Evolutionary conservation across 768 basidiomycete species (phyloP).

Genomic region (Leccinum longicurvipes): DNA sequence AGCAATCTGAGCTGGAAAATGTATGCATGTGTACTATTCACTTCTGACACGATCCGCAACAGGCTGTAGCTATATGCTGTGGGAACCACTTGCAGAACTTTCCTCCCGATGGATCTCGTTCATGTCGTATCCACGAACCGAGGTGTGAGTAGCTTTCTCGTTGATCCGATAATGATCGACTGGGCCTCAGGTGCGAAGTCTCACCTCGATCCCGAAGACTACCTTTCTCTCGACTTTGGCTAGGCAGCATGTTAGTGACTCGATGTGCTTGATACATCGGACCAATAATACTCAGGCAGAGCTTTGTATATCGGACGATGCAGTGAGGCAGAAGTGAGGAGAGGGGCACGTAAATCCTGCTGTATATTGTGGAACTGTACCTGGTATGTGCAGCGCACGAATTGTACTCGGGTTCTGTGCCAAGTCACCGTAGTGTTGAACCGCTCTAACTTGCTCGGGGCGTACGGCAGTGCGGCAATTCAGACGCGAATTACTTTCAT

Average conservation of each 20-base stretch:
- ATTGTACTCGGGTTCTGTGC: background rate
- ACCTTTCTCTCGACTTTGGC: constrained; percentile 19
- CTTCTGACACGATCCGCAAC: too few species aligned
- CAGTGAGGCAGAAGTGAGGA: background rate
- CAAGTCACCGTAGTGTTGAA: constrained; percentile 62
- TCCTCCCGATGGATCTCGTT: constrained; percentile 41
- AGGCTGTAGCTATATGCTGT: too few species aligned
- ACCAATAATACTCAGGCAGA: constrained; percentile 31
- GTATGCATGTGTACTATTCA: too few species aligned
- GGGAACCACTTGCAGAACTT: constrained; percentile 58
- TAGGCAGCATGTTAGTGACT: constrained; percentile 19
- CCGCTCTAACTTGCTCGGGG: too few species aligned
- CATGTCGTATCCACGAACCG: constrained; percentile 41
- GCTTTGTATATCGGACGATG: constrained; percentile 34
- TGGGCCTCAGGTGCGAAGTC: background rate
- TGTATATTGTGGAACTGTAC: constrained; percentile 34
- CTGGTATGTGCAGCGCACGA: background rate
- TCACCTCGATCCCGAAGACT: constrained; percentile 5
- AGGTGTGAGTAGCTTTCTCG: constrained; percentile 42
- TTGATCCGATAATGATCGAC: background rate
- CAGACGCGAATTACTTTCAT: too few species aligned
- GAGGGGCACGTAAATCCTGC: constrained; percentile 71
- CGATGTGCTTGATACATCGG: background rate
- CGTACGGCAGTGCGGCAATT: too few species aligned
- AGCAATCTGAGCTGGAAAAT: too few species aligned